Conservation (phyloP, 345 rosid species). For the Gynandropsis gynandra region DNA sequence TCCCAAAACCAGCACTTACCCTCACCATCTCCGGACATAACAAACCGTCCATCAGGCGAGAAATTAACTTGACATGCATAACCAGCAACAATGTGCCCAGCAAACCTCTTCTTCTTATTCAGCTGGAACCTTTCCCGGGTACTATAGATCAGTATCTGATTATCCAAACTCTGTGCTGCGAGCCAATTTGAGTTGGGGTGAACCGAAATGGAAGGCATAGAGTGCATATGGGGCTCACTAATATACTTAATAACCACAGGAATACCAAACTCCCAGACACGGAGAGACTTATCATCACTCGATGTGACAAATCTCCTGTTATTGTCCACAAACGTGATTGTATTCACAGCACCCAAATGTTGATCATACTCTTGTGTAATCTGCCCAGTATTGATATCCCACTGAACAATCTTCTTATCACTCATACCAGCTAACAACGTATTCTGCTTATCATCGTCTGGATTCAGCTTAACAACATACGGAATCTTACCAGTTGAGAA, state of each 20-base stretch:
- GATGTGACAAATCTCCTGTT: conserved; percentile 95
- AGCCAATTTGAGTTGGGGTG: conserved; percentile 95
- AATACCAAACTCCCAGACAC: conserved; percentile 97
- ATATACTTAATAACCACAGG: conserved; percentile 98
- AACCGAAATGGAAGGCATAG: conserved; percentile 88
- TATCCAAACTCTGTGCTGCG: conserved; percentile 96
- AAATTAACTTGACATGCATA: conserved; percentile 98
- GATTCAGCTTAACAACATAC: conserved; percentile 86
- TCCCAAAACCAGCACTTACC: conserved; percentile 99
- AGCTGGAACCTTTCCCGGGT: conserved; percentile 95
- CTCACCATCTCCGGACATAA: conserved; percentile 99
- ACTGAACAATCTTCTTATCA: conserved; percentile 97
- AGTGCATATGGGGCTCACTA: conserved; percentile 99
- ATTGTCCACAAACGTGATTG: conserved; percentile 91
- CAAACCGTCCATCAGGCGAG: conserved; percentile 98
- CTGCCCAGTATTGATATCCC: conserved; percentile 95
- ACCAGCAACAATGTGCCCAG: conserved; percentile 88
- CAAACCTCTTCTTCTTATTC: conserved; percentile 93
- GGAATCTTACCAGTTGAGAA: conserved; percentile 93
- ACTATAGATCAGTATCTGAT: conserved; percentile 87
- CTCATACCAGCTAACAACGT: conserved; percentile 96
- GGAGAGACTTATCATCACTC: conserved; percentile 95
- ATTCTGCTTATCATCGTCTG: conserved; percentile 92
- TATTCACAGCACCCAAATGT: conserved; percentile 88
- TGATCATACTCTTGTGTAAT: conserved; percentile 87